Base-by-base conservation (phyloP, 2,329 filamentous ascomycete genomes). In the Cladosporium phlei region DNA sequence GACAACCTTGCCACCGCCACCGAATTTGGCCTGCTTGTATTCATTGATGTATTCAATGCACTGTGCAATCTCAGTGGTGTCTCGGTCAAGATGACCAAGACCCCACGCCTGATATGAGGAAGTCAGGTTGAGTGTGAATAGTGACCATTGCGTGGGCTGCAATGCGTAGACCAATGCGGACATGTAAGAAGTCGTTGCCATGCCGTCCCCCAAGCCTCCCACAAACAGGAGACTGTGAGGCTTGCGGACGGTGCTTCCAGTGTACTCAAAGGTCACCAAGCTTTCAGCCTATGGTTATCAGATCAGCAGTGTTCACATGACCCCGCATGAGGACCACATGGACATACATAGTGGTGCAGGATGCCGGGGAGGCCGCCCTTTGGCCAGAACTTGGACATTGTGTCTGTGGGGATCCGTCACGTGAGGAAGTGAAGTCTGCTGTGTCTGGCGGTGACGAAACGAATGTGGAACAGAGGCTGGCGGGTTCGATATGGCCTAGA, bases 101-200 rank as follows among this genome's bases (percentile, higher is more conserved):
- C 78, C 79, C 72, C 77, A 83, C 38, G 73, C 72, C 28, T 65
- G 66, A 52, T 77, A 77, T 2, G 75, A 73, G 0, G 76, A 79
- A 16, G 69, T 69, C 3, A 64, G 53, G 9, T 49, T 52, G 22
- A 54, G 54, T 4, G 58, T 60, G 16, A 74, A 71, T 16, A 83
- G 60, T 10, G 67, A 67, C 78, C 79, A 83, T 30, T 45, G 42
- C 16, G 37, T 60, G 56, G 44, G 50, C 28, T 57, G 42, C 14
- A 59, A 38, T 7, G 57, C 52, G 25, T 53, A 50, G 11, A 49
- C 55, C 17, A 60, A 46, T 22, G 53, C 52, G 34, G 54, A 47
- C 19, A 55, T 49, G 40, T 60, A 60, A 2, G 55, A 54, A 12
- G 56, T 58, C 12, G 55, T 55, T 20, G 47, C 56, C 17, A 60